A percentile compares a stretch with the other conserved stretches of the same genome.
phyloP scores from a whole-genome alignment of 2,329 filamentous ascomycete genomes.

The Ascochyta fabae region DNA sequence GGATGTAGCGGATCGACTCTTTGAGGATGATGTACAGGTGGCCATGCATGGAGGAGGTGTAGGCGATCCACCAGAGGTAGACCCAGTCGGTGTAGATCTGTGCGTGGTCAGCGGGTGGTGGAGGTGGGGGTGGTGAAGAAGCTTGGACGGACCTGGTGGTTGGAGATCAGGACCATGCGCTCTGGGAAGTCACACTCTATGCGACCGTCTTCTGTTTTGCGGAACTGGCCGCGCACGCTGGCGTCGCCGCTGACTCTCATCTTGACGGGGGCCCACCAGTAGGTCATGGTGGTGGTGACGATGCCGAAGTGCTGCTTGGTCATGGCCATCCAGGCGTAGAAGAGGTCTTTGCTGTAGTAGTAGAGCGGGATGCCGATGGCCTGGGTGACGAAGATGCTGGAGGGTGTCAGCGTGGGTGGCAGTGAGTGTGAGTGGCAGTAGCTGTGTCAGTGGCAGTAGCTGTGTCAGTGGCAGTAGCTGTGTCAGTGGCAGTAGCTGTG shows the following conservation, averaged over 20 bases:
- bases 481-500: no score
- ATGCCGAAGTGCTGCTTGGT: conserved; percentile 87
- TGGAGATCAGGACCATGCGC: conserved; percentile 80
- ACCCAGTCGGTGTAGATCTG: conserved; percentile 87
- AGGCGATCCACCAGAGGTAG: conserved; percentile 92
- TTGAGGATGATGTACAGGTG: conserved; percentile 91
- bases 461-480: no score
- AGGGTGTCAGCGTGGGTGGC: conserved; percentile 29
- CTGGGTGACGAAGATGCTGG: conserved; percentile 67
- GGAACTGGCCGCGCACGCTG: conserved; percentile 77
- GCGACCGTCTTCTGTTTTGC: conserved; percentile 70
- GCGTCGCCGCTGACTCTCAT: conserved; percentile 83
- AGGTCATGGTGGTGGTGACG: conserved; percentile 77
- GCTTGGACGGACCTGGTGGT: conserved; percentile 67
- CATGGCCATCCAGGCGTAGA: conserved; percentile 83
- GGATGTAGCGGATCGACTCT: conserved; percentile 82
- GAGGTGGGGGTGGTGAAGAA: no score
- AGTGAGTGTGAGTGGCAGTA: no score
- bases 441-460: conserved; percentile 11
- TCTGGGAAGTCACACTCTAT: conserved; percentile 81
- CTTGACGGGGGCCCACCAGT: conserved; percentile 82
- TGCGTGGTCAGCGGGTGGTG: conserved; percentile 15
- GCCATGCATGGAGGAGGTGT: conserved; percentile 79
- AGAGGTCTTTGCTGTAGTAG: conserved; percentile 73
- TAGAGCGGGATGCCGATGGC: conserved; percentile 76